Evolutionary conservation across 805 yeast genomes (phyloP), one percentile per base, ranked within the genome.

Genomic region (Starmerella geochares): DNA sequence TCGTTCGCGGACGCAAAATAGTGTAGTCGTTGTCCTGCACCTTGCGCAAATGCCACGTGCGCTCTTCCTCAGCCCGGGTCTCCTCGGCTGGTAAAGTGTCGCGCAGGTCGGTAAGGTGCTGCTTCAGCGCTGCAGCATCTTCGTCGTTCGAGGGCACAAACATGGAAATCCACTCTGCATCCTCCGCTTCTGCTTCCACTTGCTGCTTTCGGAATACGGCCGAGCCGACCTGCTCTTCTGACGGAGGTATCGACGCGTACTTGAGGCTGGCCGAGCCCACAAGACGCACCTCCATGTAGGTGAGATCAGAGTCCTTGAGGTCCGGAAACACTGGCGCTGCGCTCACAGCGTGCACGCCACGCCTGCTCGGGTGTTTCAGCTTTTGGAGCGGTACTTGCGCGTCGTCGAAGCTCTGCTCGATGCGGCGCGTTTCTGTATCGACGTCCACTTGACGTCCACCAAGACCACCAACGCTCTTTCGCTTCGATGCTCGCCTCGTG

Each of bases 281-380:
- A 62, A 62, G 62, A 48, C 58, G 57, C 47, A 65, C 66, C 41
- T 58, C 60, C 51, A 54, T 51, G 53, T 55, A 86, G 47, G 74
- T 77, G 58, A 85, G 80, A 66, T 92, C 98, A 75, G 86, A 73
- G 74, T 84, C 77, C n/a, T 90, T 80, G 9, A 92, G 79, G 65
- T 92, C 96, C 7, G 98, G 98, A 54, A 88, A 69, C 24, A 92
- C 69, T 23, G 82, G 81, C 86, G 87, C 85, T 1, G 86, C 73
- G 52, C 73, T 74, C 19, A 81, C 87, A 0, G 95, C 95, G 48
- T 74, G 79, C 46, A 86, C 67, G 50, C 76, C 71, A 61, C 76
- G 81, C 68, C 81, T 86, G 24, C 76, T 73, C 28, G 98, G 98
- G 67, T 92, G 98, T 57, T 68, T 73, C 53, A 87, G 69, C 10